Evolutionary conservation across 441 rosid genomes (phyloP), one percentile per base, ranked within the genome.

Genomic region (Gossypium davidsonii): DNA sequence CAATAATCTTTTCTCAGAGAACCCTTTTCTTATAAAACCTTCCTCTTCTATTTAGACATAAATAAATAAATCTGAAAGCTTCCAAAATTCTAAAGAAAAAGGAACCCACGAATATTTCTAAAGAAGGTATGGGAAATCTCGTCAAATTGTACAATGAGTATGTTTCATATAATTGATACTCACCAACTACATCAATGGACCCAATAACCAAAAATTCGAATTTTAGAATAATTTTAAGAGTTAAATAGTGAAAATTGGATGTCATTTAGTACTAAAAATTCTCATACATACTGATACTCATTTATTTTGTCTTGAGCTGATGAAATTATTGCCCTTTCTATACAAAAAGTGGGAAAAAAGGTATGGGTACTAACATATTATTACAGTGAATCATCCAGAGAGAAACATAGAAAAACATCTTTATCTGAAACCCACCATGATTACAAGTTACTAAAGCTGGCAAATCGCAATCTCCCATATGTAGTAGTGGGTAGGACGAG

Each of bases 371-470:
- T 26, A 3, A 11, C 11, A 9, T 7, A 31, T 39, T 10, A 21
- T 64, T 0, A 66, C 12, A 66, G 6, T 2, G 71, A 49, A 26
- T 67, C 25, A 26, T 25, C 46, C 44, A 15, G 21, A 48, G 37
- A 9, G 60, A 10, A 56, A 21, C n/a, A 20, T 21, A 53, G 4
- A 21, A 10, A 0, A 23, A 28, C 59, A 67, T 67, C 72, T 26
- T 51, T 67, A 67, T 67, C 58, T 6, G 46, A 51, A 51, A 28
- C 17, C 59, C n/a, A 42, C 26, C n/a, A 68, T 68, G 71, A 67
- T 67, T 67, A 21, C 58, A 15, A 9, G 17, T 17, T 51, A 10
- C 26, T 68, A 51, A 68, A 68, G 72, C 28, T 15, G 60, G 72
- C 26, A 51, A 67, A 28, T 51, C 10, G 10, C 56, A 8, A 49